These are phyloP conservation scores for Fraxinus cuspidata DNA, from an alignment of 257 asterid species.

Conservation along the genomic window DNA sequence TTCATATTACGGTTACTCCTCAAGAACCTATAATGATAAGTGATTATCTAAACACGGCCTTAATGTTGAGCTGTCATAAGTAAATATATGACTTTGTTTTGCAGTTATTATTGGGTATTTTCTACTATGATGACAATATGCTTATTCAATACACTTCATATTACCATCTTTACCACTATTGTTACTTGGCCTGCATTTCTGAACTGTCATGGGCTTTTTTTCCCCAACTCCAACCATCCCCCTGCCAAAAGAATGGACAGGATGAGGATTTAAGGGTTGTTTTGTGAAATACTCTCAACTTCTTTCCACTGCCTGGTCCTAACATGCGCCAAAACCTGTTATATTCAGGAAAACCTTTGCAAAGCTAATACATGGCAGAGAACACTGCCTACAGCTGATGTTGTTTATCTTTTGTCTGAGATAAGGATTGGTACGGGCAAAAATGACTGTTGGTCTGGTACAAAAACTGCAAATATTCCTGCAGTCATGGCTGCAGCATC, in stretches of 20 bases:
- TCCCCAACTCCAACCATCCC: not conserved
- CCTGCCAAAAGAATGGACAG: not conserved
- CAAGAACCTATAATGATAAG: not conserved
- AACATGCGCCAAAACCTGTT: conserved; percentile 12
- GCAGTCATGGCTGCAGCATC: conserved; percentile 99
- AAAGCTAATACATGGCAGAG: conserved; percentile 94
- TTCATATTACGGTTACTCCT: not conserved
- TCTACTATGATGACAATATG: not conserved
- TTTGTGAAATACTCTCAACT: conserved; percentile 17
- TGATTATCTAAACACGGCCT: not conserved
- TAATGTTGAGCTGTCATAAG: not conserved
- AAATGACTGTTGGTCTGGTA: conserved; percentile 93
- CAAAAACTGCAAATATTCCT: conserved; percentile 78
- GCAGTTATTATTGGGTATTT: too few species aligned
- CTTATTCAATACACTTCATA: not conserved
- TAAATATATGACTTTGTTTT: too few species aligned
- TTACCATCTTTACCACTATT: not conserved
- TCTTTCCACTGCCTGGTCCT: conserved; percentile 7
- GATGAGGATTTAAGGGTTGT: conserved; percentile 13
- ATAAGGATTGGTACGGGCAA: conserved; percentile 95
- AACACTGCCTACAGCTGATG: conserved; percentile 89
- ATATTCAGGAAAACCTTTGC: conserved; percentile 82
- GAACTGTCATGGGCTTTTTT: not conserved
- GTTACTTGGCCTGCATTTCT: not conserved
- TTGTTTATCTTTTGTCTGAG: conserved; percentile 93